Conservation (phyloP, 1,284 basidiomycete species). For the Fistulina hepatica region DNA sequence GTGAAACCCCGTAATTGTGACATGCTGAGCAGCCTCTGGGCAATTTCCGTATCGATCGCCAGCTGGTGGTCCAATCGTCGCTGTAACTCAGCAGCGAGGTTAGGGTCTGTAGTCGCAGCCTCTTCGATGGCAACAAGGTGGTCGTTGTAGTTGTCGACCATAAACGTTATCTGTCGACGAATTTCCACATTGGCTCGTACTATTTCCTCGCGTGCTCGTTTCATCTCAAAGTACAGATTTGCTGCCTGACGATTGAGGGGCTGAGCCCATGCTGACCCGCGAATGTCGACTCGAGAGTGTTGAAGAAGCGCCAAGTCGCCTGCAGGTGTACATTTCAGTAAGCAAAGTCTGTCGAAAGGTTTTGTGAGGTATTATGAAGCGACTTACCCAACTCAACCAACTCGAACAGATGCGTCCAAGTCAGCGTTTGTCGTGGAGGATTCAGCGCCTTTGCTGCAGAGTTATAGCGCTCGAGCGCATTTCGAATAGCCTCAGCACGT, state of each 20-base stretch:
- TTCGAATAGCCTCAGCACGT: slow-evolving; percentile 18
- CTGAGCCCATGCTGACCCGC: slow-evolving; percentile 20
- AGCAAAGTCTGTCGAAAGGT: slow-evolving; percentile 12
- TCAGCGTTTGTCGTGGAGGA: slow-evolving; percentile 15
- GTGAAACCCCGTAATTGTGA: too few species aligned
- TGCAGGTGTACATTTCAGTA: slow-evolving; percentile 14
- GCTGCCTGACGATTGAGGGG: slow-evolving; percentile 17
- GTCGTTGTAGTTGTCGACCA: slow-evolving; percentile 20
- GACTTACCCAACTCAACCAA: slow-evolving; percentile 24
- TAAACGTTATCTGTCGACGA: slow-evolving; percentile 19
- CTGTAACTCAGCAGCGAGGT: too few species aligned
- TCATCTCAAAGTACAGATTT: slow-evolving; percentile 19
- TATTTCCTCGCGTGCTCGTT: slow-evolving; percentile 25
- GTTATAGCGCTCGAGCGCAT: slow-evolving; percentile 21
- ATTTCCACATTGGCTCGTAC: slow-evolving; percentile 25
- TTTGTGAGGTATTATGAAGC: slow-evolving; percentile 8
- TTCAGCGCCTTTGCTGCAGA: slow-evolving; percentile 14
- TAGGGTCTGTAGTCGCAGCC: too few species aligned
- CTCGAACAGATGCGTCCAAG: slow-evolving; percentile 23
- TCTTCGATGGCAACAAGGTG: slow-evolving; percentile 16
- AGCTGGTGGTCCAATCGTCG: too few species aligned
- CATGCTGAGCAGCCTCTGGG: too few species aligned
- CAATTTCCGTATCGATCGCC: too few species aligned
- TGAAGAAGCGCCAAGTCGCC: slow-evolving; percentile 26
- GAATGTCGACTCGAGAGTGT: slow-evolving; percentile 20